phyloP scores from a whole-genome alignment of 2,329 filamentous ascomycete species.

The Alternaria brassicae region DNA sequence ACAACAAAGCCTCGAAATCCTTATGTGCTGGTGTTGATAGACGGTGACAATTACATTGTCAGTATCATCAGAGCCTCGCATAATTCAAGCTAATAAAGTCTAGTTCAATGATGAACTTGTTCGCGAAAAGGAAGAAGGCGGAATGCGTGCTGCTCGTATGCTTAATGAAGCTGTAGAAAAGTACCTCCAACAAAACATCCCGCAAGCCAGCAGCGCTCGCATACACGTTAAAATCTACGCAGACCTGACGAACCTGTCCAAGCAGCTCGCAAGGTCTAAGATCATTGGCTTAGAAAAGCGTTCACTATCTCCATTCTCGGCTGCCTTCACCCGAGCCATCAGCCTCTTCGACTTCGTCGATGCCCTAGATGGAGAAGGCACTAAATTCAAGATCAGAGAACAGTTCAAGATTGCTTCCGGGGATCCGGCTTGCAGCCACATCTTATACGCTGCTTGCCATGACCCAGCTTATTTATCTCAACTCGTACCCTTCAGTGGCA shows the following conservation, averaged over 20 bases:
- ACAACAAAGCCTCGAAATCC: slow-evolving; percentile 53
- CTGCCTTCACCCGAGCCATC: slow-evolving; percentile 64
- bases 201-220: slow-evolving; percentile 57
- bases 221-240: slow-evolving; percentile 65
- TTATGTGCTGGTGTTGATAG: slow-evolving; percentile 67
- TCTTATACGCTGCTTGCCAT: slow-evolving; percentile 69
- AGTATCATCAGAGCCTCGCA: slow-evolving; percentile 1
- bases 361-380: slow-evolving; percentile 66
- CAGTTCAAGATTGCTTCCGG: slow-evolving; percentile 61
- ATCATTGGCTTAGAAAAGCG: slow-evolving; percentile 63
- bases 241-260: slow-evolving; percentile 62
- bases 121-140: slow-evolving; percentile 60
- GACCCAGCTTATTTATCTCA: slow-evolving; percentile 65
- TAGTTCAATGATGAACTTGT: slow-evolving; percentile 61
- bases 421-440: slow-evolving; percentile 68
- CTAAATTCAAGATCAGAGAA: slow-evolving; percentile 65
- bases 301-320: slow-evolving; percentile 62
- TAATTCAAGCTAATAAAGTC: not conserved
- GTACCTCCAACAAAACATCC: slow-evolving; percentile 30
- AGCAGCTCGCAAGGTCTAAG: slow-evolving; percentile 57
- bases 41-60: slow-evolving; percentile 66
- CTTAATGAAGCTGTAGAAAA: slow-evolving; percentile 61
- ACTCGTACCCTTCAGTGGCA: slow-evolving; percentile 60
- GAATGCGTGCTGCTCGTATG: slow-evolving; percentile 62
- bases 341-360: slow-evolving; percentile 68